These are phyloP conservation scores for Lactarius deliciosus DNA, from an alignment of 768 basidiomycete genomes.

Conservation along the genomic window DNA sequence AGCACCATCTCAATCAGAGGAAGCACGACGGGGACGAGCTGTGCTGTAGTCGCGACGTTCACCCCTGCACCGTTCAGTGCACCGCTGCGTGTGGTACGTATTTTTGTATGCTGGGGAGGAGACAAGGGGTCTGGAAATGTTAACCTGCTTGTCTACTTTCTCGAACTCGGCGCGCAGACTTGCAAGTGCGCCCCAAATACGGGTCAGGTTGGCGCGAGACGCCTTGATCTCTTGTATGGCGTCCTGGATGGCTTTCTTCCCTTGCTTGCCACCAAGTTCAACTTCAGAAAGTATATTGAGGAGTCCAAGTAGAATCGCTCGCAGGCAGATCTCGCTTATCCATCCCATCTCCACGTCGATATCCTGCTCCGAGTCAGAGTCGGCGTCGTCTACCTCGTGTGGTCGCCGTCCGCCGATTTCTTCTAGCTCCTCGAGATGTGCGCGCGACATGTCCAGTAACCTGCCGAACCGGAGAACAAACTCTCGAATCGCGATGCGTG, in stretches of 20 bases:
- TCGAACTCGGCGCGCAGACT: constrained; percentile 43
- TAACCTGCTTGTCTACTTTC: constrained; percentile 30
- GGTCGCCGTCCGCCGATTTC: constrained; percentile 39
- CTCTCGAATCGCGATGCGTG: constrained; percentile 71
- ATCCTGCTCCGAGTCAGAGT: constrained; percentile 29
- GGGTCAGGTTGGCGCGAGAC: constrained; percentile 55
- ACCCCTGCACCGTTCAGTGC: constrained; percentile 28
- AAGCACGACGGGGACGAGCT: constrained; percentile 65
- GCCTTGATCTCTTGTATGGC: constrained; percentile 54
- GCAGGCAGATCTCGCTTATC: constrained; percentile 66
- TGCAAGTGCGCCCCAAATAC: constrained; percentile 59
- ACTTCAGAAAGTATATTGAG: constrained; percentile 50
- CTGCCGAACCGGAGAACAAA: constrained; percentile 65
- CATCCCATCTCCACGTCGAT: constrained; percentile 43
- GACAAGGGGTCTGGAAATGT: constrained; percentile 60
- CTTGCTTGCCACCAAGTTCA: constrained; percentile 34
- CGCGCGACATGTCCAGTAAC: constrained; percentile 51
- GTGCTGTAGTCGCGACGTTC: constrained; percentile 47
- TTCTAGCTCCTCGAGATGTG: constrained; percentile 59
- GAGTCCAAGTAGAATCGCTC: constrained; percentile 60
- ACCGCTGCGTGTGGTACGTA: constrained; percentile 49
- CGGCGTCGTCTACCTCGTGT: constrained; percentile 43
- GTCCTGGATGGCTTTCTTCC: constrained; percentile 41
- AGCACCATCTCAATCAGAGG: constrained; percentile 56
- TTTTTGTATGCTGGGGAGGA: constrained; percentile 44